These are phyloP conservation scores for Globisporangium barbulae DNA, from an alignment of 352 stramenopile species.

Conservation along the genomic window DNA sequence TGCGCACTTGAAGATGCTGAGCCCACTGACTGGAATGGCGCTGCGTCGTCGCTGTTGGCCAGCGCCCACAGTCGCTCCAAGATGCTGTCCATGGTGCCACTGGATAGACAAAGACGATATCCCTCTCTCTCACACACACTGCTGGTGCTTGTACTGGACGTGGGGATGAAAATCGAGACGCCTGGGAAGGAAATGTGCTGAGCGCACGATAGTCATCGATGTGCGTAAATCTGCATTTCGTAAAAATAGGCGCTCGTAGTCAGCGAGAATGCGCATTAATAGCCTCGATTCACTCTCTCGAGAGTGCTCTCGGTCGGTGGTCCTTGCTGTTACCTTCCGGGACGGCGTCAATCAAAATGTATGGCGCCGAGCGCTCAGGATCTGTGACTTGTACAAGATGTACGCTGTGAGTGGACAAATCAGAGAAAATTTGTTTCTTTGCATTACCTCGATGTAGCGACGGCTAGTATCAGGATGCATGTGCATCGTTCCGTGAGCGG, in stretches of 20 bases:
- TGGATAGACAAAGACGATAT: too few species aligned
- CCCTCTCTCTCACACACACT: not conserved
- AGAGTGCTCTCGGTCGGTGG: too few species aligned
- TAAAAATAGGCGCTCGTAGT: not conserved
- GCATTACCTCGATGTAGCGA: not conserved
- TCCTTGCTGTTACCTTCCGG: not conserved
- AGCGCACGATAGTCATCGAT: not conserved
- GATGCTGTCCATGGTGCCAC: conserved; percentile 35
- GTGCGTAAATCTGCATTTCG: not conserved
- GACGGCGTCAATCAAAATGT: not conserved
- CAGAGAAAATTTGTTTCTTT: not conserved
- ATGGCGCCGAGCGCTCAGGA: too few species aligned
- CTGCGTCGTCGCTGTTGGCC: conserved; percentile 23
- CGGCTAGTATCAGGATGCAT: not conserved
- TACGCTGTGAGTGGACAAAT: not conserved
- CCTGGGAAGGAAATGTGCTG: not conserved
- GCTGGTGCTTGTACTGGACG: not conserved
- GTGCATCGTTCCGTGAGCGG: not conserved
- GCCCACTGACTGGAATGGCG: not conserved
- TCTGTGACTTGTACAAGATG: not conserved
- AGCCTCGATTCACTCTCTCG: not conserved
- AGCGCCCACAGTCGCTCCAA: conserved; percentile 40
- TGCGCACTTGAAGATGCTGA: conserved; percentile 1
- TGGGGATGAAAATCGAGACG: not conserved
- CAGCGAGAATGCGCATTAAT: not conserved